Evolutionary conservation across 2,329 filamentous ascomycete genomes (phyloP), one percentile per base, ranked within the genome.

Genomic region (Epichloe typhina): DNA sequence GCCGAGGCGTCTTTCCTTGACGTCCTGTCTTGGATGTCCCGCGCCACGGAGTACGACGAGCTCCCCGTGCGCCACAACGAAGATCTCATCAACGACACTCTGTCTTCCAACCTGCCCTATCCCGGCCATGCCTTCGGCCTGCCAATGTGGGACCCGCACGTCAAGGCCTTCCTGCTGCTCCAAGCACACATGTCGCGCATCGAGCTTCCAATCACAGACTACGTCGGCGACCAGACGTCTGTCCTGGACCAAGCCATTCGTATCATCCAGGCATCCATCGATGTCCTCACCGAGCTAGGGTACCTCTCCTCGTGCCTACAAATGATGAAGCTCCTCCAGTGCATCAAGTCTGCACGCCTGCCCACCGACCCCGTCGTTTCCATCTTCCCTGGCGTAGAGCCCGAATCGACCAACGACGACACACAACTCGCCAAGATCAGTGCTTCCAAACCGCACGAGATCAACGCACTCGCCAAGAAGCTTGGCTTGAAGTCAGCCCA

Each of bases 111-210:
- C 55, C 72, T 98, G 1, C 87, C 89, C 0, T 75, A 79, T 53
- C 69, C 75, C 0, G 77, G 73, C 5, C 69, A 69, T 17, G 66
- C 69, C 4, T 80, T 93, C 49, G 83, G 82, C 9, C 71, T 96
- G 40, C 91, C 91, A 1, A 86, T 98, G 83, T 98, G 93, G 93
- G 93, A 98, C 70, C 93, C 93, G 0, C 93, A 98, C 63, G 88
- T 97, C 62, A 98, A 98, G 67, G 83, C 93, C 0, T 97, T 96
- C 71, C 72, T 98, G 38, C 76, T 98, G 2, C 76, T 98, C 0
- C 94, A 98, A 67, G 89, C 93, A 0, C 89, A 96, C 68, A 95
- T 98, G 80, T 88, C 86, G 19, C 85, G 91, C 52, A 84, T 97
- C 57, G 83, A 91, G 50, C 80, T 98, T 3, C 94, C 94, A 3